Evolutionary conservation across 257 asterid species (phyloP).

Genomic region (Solanum pennellii): DNA sequence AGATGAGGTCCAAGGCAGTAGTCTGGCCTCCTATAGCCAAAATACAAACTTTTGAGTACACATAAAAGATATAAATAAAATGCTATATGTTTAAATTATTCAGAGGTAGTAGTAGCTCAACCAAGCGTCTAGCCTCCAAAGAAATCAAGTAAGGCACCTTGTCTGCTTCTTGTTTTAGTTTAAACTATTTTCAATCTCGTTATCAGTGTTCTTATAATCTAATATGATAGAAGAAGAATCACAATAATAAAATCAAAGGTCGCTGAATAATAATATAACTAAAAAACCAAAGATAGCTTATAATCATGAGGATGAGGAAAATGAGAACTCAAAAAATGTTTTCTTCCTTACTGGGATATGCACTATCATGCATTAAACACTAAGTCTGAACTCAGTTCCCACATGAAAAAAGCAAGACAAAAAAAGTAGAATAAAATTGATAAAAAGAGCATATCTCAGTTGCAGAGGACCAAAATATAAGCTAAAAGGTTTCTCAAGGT

Average conservation of each 20-base stretch:
- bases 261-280: background rate
- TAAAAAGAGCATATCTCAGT: background rate
- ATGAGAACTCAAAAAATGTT: background rate
- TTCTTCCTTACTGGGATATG: background rate
- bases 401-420: background rate
- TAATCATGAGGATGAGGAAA: background rate
- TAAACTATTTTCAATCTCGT: background rate
- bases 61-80: background rate
- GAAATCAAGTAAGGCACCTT: background rate
- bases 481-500: background rate
- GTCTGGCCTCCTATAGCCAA: conserved; percentile 71
- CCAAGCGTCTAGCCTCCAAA: background rate
- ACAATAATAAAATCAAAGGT: background rate
- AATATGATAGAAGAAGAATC: background rate
- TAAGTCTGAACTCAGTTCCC: background rate
- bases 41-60: conserved; percentile 11
- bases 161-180: background rate
- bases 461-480: background rate
- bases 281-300: background rate
- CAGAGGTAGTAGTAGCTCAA: background rate
- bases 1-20: conserved; percentile 98
- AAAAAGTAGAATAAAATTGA: background rate
- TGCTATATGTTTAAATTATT: background rate
- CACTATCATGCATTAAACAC: background rate
- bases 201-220: background rate